Percentiles rank a stretch among this genome's conserved stretches.
phyloP scores from a whole-genome alignment of 176 grass and related monocot genomes.

The Avena eriantha region DNA sequence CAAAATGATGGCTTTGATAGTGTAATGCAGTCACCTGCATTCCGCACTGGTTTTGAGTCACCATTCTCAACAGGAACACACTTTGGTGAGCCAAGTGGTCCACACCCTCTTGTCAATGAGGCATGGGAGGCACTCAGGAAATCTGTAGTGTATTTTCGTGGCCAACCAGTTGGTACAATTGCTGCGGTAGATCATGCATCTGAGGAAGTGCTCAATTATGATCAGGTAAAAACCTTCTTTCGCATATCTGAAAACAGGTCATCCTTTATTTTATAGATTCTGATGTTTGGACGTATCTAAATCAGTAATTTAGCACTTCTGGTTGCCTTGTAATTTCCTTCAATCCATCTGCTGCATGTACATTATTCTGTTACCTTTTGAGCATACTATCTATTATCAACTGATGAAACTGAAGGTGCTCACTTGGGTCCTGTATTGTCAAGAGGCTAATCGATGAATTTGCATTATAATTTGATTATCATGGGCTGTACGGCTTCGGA shows the following conservation, averaged over 20 bases:
- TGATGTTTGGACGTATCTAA: conserved; percentile 7
- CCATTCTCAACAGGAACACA: conserved; percentile 53
- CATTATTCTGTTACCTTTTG: conserved; percentile 4
- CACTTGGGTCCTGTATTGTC: conserved; percentile 6
- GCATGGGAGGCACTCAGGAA: conserved; percentile 85
- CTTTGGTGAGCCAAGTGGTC: conserved; percentile 46
- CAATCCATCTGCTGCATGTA: neutral
- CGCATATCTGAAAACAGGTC: neutral
- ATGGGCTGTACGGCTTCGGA: neutral
- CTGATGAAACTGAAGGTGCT: neutral
- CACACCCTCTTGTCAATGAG: conserved; percentile 67
- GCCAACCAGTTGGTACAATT: conserved; percentile 76
- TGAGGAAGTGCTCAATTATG: conserved; percentile 93
- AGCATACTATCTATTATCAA: neutral
- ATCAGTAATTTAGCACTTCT: neutral
- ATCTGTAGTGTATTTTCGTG: conserved; percentile 71
- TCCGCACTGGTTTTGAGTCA: conserved; percentile 55
- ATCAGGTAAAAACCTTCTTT: conserved; percentile 62
- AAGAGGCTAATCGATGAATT: neutral
- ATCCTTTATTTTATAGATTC: neutral
- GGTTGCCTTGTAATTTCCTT: neutral
- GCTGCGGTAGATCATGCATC: conserved; percentile 70
- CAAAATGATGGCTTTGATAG: conserved; percentile 63
- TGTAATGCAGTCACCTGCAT: conserved; percentile 57
- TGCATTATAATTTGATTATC: neutral